phyloP scores from a whole-genome alignment of 768 basidiomycete genomes.

The Boletus sensibilis region DNA sequence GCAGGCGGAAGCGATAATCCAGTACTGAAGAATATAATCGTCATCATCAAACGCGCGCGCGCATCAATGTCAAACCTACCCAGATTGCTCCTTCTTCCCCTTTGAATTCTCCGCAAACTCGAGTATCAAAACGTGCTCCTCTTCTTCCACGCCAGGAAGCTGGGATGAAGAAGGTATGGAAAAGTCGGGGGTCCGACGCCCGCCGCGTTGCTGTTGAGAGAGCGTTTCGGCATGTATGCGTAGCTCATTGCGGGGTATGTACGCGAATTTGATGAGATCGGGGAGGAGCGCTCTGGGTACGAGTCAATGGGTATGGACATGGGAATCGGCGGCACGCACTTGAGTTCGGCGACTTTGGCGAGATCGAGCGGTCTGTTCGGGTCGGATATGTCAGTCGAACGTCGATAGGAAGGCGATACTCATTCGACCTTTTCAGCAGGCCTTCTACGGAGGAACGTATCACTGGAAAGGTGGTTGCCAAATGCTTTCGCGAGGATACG shows the following conservation, averaged over 20 bases:
- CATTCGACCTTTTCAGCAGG: constrained; percentile 65
- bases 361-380: constrained; percentile 72
- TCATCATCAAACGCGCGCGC: background rate
- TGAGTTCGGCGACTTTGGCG: constrained; percentile 77
- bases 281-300: constrained; percentile 71
- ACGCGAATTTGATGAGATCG: constrained; percentile 77
- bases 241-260: constrained; percentile 64
- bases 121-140: constrained; percentile 50
- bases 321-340: constrained; percentile 42
- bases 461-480: constrained; percentile 76
- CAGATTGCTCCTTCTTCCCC: constrained; percentile 30
- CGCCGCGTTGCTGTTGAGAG: constrained; percentile 20
- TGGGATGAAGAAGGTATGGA: constrained; percentile 30
- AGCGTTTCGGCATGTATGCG: constrained; percentile 47
- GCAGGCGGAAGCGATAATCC: constrained; percentile 30
- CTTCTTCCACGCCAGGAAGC: constrained; percentile 29
- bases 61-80: constrained; percentile 17
- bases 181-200: constrained; percentile 45
- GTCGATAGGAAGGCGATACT: background rate
- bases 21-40: constrained; percentile 10
- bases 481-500: constrained; percentile 73
- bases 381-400: background rate
- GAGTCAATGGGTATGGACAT: background rate
- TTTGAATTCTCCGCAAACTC: constrained; percentile 50
- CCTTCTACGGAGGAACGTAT: constrained; percentile 79